phyloP scores from a whole-genome alignment of 208 protist species.

The Trypanosoma brucei region DNA sequence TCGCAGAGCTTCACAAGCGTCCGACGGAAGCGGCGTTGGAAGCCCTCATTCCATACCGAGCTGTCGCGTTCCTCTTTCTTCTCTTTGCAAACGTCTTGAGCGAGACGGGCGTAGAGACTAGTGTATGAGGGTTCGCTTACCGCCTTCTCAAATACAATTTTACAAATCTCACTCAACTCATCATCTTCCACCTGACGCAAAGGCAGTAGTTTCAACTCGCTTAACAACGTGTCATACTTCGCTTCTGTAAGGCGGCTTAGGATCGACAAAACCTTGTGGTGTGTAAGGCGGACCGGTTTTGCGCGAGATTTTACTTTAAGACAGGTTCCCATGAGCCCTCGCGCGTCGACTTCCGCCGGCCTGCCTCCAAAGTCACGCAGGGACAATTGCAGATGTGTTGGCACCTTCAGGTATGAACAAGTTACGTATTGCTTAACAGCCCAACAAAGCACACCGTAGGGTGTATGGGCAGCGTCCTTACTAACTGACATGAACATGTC shows the following conservation, averaged over 20 bases:
- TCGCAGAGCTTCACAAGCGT: conserved; percentile 59
- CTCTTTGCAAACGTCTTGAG: conserved; percentile 57
- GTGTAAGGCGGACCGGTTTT: conserved; percentile 61
- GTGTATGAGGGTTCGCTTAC: conserved; percentile 80
- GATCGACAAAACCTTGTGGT: conserved; percentile 86
- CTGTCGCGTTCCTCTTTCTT: conserved; percentile 46
- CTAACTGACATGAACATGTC: conserved; percentile 81
- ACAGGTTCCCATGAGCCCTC: conserved; percentile 55
- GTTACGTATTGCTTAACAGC: conserved; percentile 65
- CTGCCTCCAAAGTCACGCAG: conserved; percentile 41
- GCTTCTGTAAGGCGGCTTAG: conserved; percentile 76
- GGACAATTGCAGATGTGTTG: conserved; percentile 71
- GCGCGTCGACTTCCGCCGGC: conserved; percentile 42
- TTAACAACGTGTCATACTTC: conserved; percentile 70
- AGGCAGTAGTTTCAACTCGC: conserved; percentile 73
- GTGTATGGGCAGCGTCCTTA: conserved; percentile 78
- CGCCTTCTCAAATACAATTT: conserved; percentile 85
- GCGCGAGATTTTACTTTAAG: conserved; percentile 41
- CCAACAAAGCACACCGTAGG: conserved; percentile 78
- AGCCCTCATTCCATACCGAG: conserved; percentile 47
- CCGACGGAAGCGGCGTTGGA: conserved; percentile 60
- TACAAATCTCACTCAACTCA: conserved; percentile 78
- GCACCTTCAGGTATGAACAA: conserved; percentile 74
- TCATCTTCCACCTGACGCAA: conserved; percentile 69
- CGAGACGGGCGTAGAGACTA: conserved; percentile 68